Evolutionary conservation across 148 eudicot genomes (phyloP), one percentile per base, ranked within the genome.

Genomic region (Rheum nobile): DNA sequence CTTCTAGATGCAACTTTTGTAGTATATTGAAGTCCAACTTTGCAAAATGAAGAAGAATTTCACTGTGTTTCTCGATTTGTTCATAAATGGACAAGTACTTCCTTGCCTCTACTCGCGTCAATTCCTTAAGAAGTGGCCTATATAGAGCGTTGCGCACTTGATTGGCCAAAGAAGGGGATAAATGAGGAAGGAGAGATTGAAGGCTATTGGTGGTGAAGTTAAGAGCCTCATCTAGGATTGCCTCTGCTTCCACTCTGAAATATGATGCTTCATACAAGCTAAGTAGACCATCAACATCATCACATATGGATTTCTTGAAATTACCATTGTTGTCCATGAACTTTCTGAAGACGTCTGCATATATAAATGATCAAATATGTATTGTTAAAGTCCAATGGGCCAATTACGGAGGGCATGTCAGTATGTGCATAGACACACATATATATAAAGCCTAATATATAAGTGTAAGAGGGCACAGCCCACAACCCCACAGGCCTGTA

Each of bases 221-320:
- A 10, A 82, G 48, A 7, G 83, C 85, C 50, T 82, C 55, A 6
- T 82, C 85, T n/a, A 82, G 77, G 59, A 82, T 74, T 3, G 70
- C 71, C 48, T 84, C 85, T 37, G 75, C 85, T 28, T 84, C 67
- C 1, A 77, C 69, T 54, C 83, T 74, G 12, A 75, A 28, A 52
- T 80, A 74, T 63, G 85, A 13, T 17, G 87, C 87, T 77, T 85
- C 87, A 79, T 84, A 84, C 72, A 84, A 77, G 63, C 76, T 76
- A 37, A 84, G 71, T 71, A 82, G 21, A 37, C 81, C 83, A 38
- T 50, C 34, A 16, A 77, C 73, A 43, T 84, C 80, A 37, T 29
- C 35, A 11, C 37, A 10, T 4, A 29, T 31, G 4, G 67, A 11
- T 35, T 78, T 77, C 4, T 80, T 21, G 42, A 79, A 80, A 6